Evolutionary conservation across 352 stramenopile genomes (phyloP), one percentile per base, ranked within the genome.

Genomic region (Phytophthora europaea): DNA sequence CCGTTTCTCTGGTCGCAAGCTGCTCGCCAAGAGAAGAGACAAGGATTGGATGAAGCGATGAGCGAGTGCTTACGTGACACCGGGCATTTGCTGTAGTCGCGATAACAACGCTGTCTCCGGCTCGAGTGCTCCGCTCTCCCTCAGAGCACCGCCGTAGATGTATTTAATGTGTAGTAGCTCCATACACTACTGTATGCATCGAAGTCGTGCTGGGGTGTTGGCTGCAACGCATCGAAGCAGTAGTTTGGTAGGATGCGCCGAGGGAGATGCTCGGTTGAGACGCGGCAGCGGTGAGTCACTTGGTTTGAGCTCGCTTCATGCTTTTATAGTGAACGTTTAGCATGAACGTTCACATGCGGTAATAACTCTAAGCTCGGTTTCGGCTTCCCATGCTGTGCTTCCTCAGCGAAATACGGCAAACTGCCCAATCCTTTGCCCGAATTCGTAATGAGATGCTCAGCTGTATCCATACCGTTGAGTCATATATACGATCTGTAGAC

Each of bases 1-100:
- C 31, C 68, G 40, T 38, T 52, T 62, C 50, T 75, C 52, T 75
- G 54, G 22, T 61, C 54, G 51, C 61, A 55, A 48, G 15, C 34
- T 62, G 66, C 18, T 38, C 47, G 28, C 26, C 61, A 72, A 72
- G 61, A 74, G 60, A 70, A 70, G 61, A 63, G 34, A 16, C 58
- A 55, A 13, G 36, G 34, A 65, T 43, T 15, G 55, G 33, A 7
- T 54, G 53, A 8, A 28, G 13, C 15, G 61, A 66, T 67, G 61
- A 43, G 51, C 36, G 48, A 5, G 13, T n/a, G 9, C 9, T 22
- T 26, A 58, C 56, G 22, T 60, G 26, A 18, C n/a, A 12, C 15
- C 3, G 31, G n/a, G 55, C 65, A 58, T 38, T 63, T 61, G 56
- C n/a, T 40, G 48, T 61, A 72, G 65, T 60, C 65, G 55, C 55